Evolutionary conservation across 2,329 filamentous ascomycete genomes (phyloP), one percentile per base, ranked within the genome.

Genomic region (Aspergillus bombycis): DNA sequence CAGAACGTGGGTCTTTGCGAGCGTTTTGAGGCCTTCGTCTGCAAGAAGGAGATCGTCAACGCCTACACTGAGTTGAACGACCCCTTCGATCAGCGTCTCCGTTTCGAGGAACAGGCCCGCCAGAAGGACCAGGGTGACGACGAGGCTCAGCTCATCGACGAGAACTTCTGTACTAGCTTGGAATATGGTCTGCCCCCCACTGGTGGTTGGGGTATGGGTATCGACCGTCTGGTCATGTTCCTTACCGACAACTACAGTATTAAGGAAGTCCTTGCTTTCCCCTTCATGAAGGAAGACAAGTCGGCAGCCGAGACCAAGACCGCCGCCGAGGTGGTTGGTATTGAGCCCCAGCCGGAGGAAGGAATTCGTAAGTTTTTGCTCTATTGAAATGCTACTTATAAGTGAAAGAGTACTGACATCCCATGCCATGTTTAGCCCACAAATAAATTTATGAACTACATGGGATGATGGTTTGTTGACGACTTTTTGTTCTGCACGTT

Each of bases 41-140:
- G 91, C 85, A 96, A 93, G 86, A 96, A 95, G 87, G 94, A 98
- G 78, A 97, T 98, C 70, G 91, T 90, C 74, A 98, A 99, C 76
- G 94, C 94, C 7, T 96, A 97, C 82, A 98, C 94, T 45, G 95
- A 99, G 88, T 89, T 99, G 86, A 96, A 96, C 85, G 92, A 97
- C 74, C 93, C 94, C 62, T 94, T 96, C 74, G 94, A 97, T 80
- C 95, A 99, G 84, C 88, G 95, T 66, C 82, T 94, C 67, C 89
- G 93, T 34, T 94, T 94, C 78, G 93, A 97, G 79, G 94, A 98
- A 87, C 95, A 99, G 82, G 94, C 94, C 5, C 86, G 88, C 72
- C 94, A 98, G 84, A 98, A 98, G 87, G 93, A 89, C 8, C 92
- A 96, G 81, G 95, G 96, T 75, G 96, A 99, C 70, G 93, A 98